Evolutionary conservation across 176 grass and related monocot genomes (phyloP), one percentile per base, ranked within the genome.

Genomic region (Chrysopogon serrulatus): DNA sequence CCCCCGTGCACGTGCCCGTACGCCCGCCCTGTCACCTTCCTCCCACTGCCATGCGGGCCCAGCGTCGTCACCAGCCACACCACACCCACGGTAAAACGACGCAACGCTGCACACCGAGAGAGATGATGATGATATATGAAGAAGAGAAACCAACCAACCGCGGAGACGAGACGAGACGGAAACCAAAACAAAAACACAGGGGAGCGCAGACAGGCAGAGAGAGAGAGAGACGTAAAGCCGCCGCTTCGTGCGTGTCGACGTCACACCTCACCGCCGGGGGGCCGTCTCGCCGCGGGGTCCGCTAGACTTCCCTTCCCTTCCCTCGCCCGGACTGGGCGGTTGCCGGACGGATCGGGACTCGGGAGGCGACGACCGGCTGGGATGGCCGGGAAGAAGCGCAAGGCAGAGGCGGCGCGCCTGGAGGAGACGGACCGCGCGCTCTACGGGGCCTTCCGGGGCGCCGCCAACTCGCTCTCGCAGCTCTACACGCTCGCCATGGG

Each of bases 371-470:
- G 36, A 1, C 6, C 5, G 8, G 19, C 8, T n/a, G 40, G 2
- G 74, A 87, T 87, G 89, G 16, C 80, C 72, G 83, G 82, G 65
- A 92, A 89, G 93, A 95, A 92, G 85, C 70, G 93, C 28, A 95
- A 95, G 77, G 86, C 85, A 75, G 93, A 95, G 59, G 87, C 88
- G 79, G 84, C 88, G 66, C 56, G 85, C 27, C 93, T 92, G 31
- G 93, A 95, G 65, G 93, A 95, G 90, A 89, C 83, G 85, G 90
- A 95, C 80, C 88, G 90, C 33, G 91, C 90, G 71, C 71, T 92
- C 65, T 95, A 95, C 65, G 90, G 85, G 0, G 88, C 85, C 13
- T 95, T 92, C 88, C 73, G 87, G 1, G 79, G 90, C 76, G 93
- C 83, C 12, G 90, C 90, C 62, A 95, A 90, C 85, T 95, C 88